Percentiles rank a stretch among this genome's conserved stretches.
Evolutionary conservation across 2,329 filamentous ascomycete species (phyloP).

Genomic region (Endoconidiophora laricicola): DNA sequence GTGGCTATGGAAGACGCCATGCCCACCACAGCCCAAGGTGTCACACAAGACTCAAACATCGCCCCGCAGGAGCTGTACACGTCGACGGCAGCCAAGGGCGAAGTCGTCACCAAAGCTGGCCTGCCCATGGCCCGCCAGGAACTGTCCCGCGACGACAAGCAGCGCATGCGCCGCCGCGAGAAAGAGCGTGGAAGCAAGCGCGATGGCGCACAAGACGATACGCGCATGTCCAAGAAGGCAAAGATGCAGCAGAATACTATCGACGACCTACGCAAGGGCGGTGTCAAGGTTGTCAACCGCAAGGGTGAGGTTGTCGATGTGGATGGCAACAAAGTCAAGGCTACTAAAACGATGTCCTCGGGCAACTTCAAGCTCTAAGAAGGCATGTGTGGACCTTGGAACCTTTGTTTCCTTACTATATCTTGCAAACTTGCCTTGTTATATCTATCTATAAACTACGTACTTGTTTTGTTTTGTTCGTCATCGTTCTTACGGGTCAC

Average conservation of each 20-base stretch:
- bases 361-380: constrained; percentile 43
- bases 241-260: constrained; percentile 36
- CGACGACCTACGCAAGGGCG: constrained; percentile 61
- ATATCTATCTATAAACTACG: background rate
- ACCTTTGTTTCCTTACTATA: background rate
- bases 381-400: background rate
- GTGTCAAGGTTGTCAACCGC: constrained; percentile 81
- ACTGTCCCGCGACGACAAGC: constrained; percentile 74
- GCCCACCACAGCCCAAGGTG: constrained; percentile 62
- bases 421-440: background rate
- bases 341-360: constrained; percentile 32
- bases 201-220: constrained; percentile 40
- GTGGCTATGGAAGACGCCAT: constrained; percentile 91
- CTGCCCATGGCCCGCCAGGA: constrained; percentile 67
- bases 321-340: constrained; percentile 58
- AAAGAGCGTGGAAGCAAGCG: constrained; percentile 58
- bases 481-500: background rate
- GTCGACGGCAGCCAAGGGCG: constrained; percentile 46
- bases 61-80: constrained; percentile 91
- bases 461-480: background rate
- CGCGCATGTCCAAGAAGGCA: constrained; percentile 14
- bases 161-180: constrained; percentile 56
- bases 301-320: constrained; percentile 75
- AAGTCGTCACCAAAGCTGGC: constrained; percentile 63
- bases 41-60: constrained; percentile 54